These are phyloP conservation scores for Komagataea norvegica DNA, from an alignment of 1,139 yeast genomes.

Conservation along the genomic window DNA sequence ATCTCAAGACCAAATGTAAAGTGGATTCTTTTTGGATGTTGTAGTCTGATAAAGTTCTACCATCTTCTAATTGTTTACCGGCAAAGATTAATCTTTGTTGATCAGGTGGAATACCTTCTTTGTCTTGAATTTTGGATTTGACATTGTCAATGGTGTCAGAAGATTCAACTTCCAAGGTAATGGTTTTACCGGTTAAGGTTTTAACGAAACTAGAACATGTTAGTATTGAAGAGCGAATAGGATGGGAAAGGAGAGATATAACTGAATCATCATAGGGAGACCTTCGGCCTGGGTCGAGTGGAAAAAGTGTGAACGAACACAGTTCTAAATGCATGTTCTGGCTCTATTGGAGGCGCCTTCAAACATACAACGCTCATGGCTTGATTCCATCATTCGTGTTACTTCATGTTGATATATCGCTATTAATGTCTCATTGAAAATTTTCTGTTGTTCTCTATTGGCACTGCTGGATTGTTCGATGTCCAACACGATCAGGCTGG, in stretches of 20 bases:
- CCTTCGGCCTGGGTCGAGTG: too few relatives aligned
- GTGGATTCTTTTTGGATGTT: conserved; percentile 94
- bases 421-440: too few relatives aligned
- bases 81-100: conserved; percentile 92
- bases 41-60: conserved; percentile 90
- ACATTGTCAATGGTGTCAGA: conserved; percentile 93
- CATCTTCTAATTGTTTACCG: conserved; percentile 92
- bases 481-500: too few relatives aligned
- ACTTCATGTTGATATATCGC: too few relatives aligned
- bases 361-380: too few relatives aligned
- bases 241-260: neutral
- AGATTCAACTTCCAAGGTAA: conserved; percentile 91
- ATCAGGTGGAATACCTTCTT: conserved; percentile 94
- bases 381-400: too few relatives aligned
- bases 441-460: too few relatives aligned
- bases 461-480: too few relatives aligned
- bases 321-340: too few relatives aligned
- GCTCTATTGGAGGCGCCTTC: too few relatives aligned
- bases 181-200: conserved; percentile 86
- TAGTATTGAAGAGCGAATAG: conserved; percentile 13
- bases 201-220: conserved; percentile 66
- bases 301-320: too few relatives aligned
- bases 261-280: too few relatives aligned
- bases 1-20: conserved; percentile 80
- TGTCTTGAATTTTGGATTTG: conserved; percentile 90